These are phyloP conservation scores for Candida buenavistaensis DNA, from an alignment of 1,139 yeast genomes.

Conservation along the genomic window DNA sequence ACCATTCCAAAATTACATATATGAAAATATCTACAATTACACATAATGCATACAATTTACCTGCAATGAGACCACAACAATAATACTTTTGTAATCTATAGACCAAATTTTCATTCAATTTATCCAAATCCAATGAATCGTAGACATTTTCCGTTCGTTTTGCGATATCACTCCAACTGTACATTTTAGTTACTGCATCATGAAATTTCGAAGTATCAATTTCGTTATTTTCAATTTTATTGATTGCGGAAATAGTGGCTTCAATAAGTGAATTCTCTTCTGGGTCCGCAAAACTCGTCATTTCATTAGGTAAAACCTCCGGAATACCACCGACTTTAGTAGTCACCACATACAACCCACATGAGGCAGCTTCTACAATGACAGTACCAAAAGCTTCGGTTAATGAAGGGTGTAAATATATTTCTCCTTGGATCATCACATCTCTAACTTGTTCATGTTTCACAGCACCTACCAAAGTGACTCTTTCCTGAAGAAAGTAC, in stretches of 20 bases:
- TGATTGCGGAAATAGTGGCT: slow-evolving; percentile 67
- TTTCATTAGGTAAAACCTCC: slow-evolving; percentile 88
- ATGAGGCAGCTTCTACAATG: slow-evolving; percentile 94
- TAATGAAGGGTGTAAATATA: slow-evolving; percentile 87
- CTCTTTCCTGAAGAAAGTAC: slow-evolving; percentile 82
- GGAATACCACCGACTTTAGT: slow-evolving; percentile 98
- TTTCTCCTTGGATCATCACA: slow-evolving; percentile 92
- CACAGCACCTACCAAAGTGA: slow-evolving; percentile 80
- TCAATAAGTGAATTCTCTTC: slow-evolving; percentile 74
- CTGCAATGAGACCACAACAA: slow-evolving; percentile 81
- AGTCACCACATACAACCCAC: slow-evolving; percentile 91
- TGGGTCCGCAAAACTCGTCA: slow-evolving; percentile 92
- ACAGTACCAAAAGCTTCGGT: slow-evolving; percentile 99
- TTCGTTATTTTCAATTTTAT: slow-evolving; percentile 51
- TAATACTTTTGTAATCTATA: slow-evolving; percentile 58
- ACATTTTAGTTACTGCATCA: slow-evolving; percentile 74
- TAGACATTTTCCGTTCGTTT: slow-evolving; percentile 82
- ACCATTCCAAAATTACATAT: slow-evolving; percentile 61
- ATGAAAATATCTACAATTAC: slow-evolving; percentile 77
- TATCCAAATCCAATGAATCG: slow-evolving; percentile 47
- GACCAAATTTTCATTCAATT: slow-evolving; percentile 50
- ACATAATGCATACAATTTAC: slow-evolving; percentile 74
- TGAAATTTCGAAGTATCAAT: slow-evolving; percentile 81
- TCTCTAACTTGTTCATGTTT: slow-evolving; percentile 92
- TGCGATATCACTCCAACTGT: slow-evolving; percentile 93